phyloP scores from a whole-genome alignment of 2,329 filamentous ascomycete species.

The Diaporthe eres region DNA sequence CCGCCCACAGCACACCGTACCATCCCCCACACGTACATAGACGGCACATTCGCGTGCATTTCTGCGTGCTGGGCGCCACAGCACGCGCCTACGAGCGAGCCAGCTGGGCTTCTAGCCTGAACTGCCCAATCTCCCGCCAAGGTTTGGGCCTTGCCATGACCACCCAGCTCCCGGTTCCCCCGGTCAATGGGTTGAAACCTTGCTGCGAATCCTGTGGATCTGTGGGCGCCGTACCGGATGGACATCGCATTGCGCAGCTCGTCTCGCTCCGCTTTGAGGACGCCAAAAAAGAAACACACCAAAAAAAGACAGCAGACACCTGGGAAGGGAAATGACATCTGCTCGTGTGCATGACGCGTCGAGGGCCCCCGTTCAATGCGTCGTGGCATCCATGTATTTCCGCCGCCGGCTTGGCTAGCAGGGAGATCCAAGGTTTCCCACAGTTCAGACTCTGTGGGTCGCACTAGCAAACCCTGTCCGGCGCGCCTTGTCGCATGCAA shows the following conservation, averaged over 20 bases:
- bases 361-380: conserved; percentile 42
- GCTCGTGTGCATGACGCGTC: conserved; percentile 41
- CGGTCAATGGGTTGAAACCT: conserved; percentile 33
- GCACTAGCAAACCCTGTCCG: conserved; percentile 47
- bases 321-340: conserved; percentile 35
- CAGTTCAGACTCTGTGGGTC: conserved; percentile 42
- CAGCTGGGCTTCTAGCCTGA: conserved; percentile 31
- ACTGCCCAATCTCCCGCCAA: conserved; percentile 30
- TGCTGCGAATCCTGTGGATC: conserved; percentile 29
- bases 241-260: conserved; percentile 14
- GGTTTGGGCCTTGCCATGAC: conserved; percentile 22
- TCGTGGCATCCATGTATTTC: conserved; percentile 38
- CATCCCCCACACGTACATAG: conserved; percentile 3
- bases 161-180: conserved; percentile 29
- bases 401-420: conserved; percentile 44
- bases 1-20: not conserved
- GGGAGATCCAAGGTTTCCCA: conserved; percentile 37
- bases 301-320: conserved; percentile 25
- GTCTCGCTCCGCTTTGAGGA: conserved; percentile 26
- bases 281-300: conserved; percentile 25
- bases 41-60: not conserved
- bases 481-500: conserved; percentile 54
- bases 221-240: conserved; percentile 17
- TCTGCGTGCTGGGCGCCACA: conserved; percentile 12
- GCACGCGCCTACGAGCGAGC: conserved; percentile 13